Evolutionary conservation across 768 basidiomycete species (phyloP), one percentile per base, ranked within the genome.

Genomic region (Auriscalpium vulgare): DNA sequence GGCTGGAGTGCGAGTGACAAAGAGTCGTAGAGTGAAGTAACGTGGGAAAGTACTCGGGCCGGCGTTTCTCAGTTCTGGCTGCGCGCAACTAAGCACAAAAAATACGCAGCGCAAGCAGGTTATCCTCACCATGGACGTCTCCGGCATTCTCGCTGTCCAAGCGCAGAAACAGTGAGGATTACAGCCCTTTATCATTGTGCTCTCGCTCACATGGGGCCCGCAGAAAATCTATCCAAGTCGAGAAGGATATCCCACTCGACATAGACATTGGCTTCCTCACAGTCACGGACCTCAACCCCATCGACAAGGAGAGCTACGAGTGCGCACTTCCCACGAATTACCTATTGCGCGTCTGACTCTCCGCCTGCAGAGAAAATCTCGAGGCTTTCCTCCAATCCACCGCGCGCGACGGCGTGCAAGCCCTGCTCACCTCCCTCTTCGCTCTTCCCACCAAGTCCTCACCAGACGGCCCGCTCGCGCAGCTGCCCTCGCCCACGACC

Each of bases 251-350:
- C 9, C 83, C 88, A 8, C 79, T 91, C 59, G 83, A 86, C 45
- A 75, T 92, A 56, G 97, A 99, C 72, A 66, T 86, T 5, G 95
- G 90, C 4, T 78, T 88, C 44, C 76, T 99, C 17, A 80, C 88
- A 5, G 91, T 90, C 1, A 91, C 91, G 48, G 95, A 99, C 74
- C 78, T 79, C 19, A 95, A 92, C 68, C 83, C 88, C 11, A 83
- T 93, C 60, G 93, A 97, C 69, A 78, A 80, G 49, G 89, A 91
- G 55, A 81, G 75, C 63, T 97, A 98, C 78, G 72, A 77, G 93
- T 94, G 59, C 62, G 83, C 70, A 6, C 11, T 13, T 8, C 43
- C 45, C 8, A 37, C 45, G 10, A 45, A 50, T 13, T 21, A 19
- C 19, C 4, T 58, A 1, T 9, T 38, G 14, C 48, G 10, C 36